phyloP scores from a whole-genome alignment of 495 filamentous ascomycete species.

The Hypomontagnella monticulosa region DNA sequence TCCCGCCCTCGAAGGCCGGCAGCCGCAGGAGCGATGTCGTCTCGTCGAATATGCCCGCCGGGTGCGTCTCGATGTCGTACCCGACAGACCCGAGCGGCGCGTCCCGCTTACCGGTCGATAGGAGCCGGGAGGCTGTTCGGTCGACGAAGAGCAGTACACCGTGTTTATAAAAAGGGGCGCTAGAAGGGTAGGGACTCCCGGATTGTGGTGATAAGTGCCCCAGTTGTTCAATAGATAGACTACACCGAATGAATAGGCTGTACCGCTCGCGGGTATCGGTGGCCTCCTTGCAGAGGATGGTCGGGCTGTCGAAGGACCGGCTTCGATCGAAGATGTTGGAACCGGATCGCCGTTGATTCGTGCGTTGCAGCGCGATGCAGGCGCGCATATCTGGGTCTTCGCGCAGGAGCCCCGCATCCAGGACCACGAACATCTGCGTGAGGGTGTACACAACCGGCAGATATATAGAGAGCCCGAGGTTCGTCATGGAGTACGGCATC shows the following conservation, averaged over 20 bases:
- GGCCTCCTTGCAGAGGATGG: constrained; percentile 19
- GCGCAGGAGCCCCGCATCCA: constrained; percentile 6
- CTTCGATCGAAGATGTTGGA: constrained; percentile 24
- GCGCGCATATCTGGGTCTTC: constrained; percentile 5
- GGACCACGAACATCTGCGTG: constrained; percentile 20
- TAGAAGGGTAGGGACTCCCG: neutral
- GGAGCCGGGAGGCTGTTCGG: constrained; percentile 12
- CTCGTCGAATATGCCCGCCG: constrained; percentile 19
- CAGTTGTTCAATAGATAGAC: too few relatives aligned
- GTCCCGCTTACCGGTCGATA: constrained; percentile 13
- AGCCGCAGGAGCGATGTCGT: constrained; percentile 10
- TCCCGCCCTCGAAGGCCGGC: constrained; percentile 15
- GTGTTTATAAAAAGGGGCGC: constrained; percentile 4
- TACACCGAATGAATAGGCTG: constrained; percentile 20
- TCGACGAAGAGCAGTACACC: constrained; percentile 23
- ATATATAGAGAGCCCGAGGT: constrained; percentile 20
- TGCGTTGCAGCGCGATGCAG: constrained; percentile 23
- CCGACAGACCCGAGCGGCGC: constrained; percentile 22
- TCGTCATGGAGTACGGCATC: constrained; percentile 26
- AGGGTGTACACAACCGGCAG: constrained; percentile 22
- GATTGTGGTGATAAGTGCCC: neutral
- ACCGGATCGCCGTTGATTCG: constrained; percentile 16
- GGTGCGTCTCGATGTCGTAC: constrained; percentile 20
- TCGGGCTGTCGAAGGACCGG: neutral
- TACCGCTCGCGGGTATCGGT: constrained; percentile 26